Base-by-base conservation (phyloP, 2,329 filamentous ascomycete species). In the Dryadomyces quercus-mongolicae region DNA sequence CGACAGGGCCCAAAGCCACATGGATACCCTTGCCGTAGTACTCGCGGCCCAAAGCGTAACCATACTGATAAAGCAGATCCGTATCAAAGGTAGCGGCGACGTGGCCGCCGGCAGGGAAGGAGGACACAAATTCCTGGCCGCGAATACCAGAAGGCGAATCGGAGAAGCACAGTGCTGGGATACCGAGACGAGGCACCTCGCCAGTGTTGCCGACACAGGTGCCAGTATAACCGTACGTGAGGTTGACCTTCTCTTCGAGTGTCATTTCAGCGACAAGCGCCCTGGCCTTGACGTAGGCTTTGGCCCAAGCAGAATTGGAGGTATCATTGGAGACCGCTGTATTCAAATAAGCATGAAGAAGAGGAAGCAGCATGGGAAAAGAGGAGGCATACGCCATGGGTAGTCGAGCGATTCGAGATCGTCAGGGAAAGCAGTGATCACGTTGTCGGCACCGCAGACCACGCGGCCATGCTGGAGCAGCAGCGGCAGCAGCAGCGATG, bases 71-170 rank as follows among this genome's bases (percentile, higher is more conserved):
- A 52, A 86, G 81, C 43, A 90, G 72, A 21, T 75, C 68, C 51
- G 80, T 78, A 63, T 86, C 83, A 78, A 84, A 92, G 2, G 85
- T 86, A 0, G 85, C 84, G 8, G 84, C 87, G 10, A 83, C 76
- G 54, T 83, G 87, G 57, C 87, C 73, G 51, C 85, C 86, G 1
- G 85, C 80, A 0, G 86, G 79, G 65, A 89, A 90, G 0, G 80
- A 83, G 50, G 82, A 84, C 60, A 79, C 79, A 62, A 81, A 81
- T 64, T 87, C 84, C 58, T 78, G 65, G 59, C 78, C 76, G 59
- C 85, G 76, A 52, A 89, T 70, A 56, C 85, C 85, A 4, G 87
- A 70, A 13, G 85, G 85, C n/a, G 80, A 81, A 64, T 88, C 85
- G 62, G 88, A 81, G 63, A 86, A 67, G 63, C 85, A 89, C 43